Conservation (phyloP, 305 asterid genomes). For the Withania somnifera region DNA sequence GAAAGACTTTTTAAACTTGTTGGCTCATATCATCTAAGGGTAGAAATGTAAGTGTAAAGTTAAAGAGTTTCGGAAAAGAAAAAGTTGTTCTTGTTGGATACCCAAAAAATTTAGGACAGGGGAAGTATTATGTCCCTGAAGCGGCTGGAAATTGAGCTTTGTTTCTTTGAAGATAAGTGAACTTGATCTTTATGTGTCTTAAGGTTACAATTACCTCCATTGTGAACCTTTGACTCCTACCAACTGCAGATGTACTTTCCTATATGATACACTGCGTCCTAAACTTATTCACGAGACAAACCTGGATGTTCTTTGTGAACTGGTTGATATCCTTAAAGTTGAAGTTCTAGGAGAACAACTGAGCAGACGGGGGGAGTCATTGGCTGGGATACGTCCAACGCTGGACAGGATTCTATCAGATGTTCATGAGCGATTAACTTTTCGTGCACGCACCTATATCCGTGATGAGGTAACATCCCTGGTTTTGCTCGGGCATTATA, state of each 20-base stretch:
- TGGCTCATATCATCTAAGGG: background rate
- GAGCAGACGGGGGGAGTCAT: conserved; percentile 75
- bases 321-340: conserved; percentile 87
- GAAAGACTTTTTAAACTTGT: background rate
- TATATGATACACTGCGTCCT: conserved; percentile 90
- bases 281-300: conserved; percentile 95
- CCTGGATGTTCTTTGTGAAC: conserved; percentile 94
- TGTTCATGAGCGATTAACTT: conserved; percentile 94
- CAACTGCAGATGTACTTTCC: conserved; percentile 76
- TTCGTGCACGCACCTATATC: conserved; percentile 94
- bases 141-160: background rate
- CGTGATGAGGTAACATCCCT: conserved; percentile 71
- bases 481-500: background rate
- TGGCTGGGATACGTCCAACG: conserved; percentile 83
- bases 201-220: conserved; percentile 10
- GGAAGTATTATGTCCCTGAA: background rate
- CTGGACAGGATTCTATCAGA: conserved; percentile 91
- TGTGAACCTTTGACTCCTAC: conserved; percentile 4
- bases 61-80: background rate
- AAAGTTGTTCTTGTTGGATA: background rate
- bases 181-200: background rate
- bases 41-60: background rate
- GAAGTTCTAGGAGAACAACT: conserved; percentile 93
- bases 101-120: background rate
- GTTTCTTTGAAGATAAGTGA: background rate